Evolutionary conservation across 1,284 basidiomycete genomes (phyloP), one percentile per base, ranked within the genome.

Genomic region (Puccinia hordei): DNA sequence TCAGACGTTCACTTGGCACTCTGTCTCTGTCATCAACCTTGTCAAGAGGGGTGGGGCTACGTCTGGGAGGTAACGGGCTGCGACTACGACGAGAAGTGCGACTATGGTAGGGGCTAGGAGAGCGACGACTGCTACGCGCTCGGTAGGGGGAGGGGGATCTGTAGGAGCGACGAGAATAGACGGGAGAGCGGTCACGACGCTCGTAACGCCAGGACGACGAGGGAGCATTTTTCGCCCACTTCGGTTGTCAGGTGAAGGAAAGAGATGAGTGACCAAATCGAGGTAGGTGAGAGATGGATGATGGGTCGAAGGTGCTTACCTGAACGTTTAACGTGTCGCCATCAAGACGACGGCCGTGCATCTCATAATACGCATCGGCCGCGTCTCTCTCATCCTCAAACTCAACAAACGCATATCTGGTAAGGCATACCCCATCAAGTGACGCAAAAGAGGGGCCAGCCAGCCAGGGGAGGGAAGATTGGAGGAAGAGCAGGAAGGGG

Each of bases 141-240:
- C 63, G 38, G 75, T 79, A 79, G 33, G 76, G 76, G 35, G 66
- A 71, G n/a, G 76, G 76, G 30, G 76, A 79, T 68, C 76, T 22
- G 38, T 79, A 72, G 30, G 66, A 71, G 38, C 76, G 65, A 72
- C 76, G 65, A 46, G 66, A 44, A n/a, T 59, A 55, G 69, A 79
- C 44, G 6, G 76, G 76, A 35, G 76, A 79, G 41, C 76, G 76
- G 38, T 69, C 65, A 22, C 76, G 65, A 71, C 76, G 76, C 76
- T 79, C 76, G 24, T 79, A 79, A 49, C 76, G 76, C 76, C 76
- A 79, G 6, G 76, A 79, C n/a, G 76, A 79, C 17, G 76, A 79
- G 3, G 76, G 76, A 4, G 76, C 76, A 49, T 79, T 79, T 61
- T 79, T 79, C 17, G 76, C 76, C 76, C 76, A 79, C 76, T 79